These are phyloP conservation scores for Discostella stelligera DNA, from an alignment of 352 stramenopile genomes.

Conservation along the genomic window DNA sequence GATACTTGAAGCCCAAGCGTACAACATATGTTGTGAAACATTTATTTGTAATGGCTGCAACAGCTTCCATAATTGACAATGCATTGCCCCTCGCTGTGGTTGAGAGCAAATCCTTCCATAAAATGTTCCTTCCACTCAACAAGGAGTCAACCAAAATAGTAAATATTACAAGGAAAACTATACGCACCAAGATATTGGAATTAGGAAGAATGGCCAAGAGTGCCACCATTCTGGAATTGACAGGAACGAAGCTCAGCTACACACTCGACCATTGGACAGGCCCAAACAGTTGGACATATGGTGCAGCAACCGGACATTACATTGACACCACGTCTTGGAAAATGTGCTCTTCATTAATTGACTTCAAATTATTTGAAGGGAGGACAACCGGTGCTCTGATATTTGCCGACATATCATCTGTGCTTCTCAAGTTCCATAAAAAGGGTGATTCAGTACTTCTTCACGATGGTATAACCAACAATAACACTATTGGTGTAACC, in stretches of 20 bases:
- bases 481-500: slow-evolving; percentile 3
- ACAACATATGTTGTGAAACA: too few species aligned
- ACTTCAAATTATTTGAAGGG: slow-evolving; percentile 19
- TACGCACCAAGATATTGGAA: background rate
- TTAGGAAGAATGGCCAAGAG: background rate
- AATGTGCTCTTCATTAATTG: background rate
- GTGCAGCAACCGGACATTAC: background rate
- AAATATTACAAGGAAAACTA: background rate
- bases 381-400: background rate
- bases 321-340: background rate
- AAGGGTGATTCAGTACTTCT: background rate
- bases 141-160: background rate
- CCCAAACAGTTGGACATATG: slow-evolving; percentile 2
- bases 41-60: too few species aligned
- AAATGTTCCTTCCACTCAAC: background rate
- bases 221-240: background rate
- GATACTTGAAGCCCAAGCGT: too few species aligned
- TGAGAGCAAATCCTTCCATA: background rate
- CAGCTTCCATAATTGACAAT: too few species aligned
- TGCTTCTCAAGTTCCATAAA: background rate
- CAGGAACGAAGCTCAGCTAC: background rate
- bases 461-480: too few species aligned
- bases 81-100: too few species aligned
- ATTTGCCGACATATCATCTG: background rate
- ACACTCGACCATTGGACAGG: slow-evolving; percentile 17